Evolutionary conservation across 257 asterid species (phyloP).

Genomic region (Datura wrightii): DNA sequence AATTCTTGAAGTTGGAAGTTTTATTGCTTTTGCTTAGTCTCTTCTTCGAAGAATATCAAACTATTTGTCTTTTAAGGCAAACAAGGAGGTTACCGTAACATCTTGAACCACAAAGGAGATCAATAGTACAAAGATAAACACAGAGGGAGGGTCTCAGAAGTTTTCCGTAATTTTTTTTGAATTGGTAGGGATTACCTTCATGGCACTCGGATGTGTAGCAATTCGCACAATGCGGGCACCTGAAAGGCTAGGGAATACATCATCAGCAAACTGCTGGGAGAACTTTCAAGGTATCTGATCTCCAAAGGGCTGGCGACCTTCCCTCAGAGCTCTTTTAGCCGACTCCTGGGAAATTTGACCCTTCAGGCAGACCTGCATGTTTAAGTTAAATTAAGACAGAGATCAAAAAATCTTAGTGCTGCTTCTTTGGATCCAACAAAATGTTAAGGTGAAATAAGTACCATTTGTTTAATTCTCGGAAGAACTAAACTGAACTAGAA

Average conservation of each 20-base stretch:
- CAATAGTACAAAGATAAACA: not conserved
- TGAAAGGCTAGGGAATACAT: conserved; percentile 81
- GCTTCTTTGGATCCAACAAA: not conserved
- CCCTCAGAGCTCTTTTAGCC: conserved; percentile 64
- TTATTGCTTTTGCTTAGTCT: not conserved
- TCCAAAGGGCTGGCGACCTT: conserved; percentile 78
- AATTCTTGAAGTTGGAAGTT: not conserved
- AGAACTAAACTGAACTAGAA: not conserved
- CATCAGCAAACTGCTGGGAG: conserved; percentile 71
- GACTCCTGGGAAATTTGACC: conserved; percentile 89
- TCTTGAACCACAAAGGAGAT: not conserved
- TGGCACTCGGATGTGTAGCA: conserved; percentile 96
- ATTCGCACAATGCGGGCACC: conserved; percentile 96
- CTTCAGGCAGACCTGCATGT: conserved; percentile 70
- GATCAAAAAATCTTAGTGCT: not conserved
- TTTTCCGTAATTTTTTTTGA: not conserved
- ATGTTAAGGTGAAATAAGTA: conserved; percentile 3
- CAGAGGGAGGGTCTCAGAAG: not conserved
- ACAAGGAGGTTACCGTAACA: not conserved
- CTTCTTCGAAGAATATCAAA: not conserved
- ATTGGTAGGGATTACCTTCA: conserved; percentile 65
- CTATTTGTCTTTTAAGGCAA: not conserved
- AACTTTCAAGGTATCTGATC: conserved; percentile 97
- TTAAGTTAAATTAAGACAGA: not conserved
- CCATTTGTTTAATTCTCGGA: not conserved